Evolutionary conservation across 2,329 filamentous ascomycete species (phyloP), one percentile per base, ranked within the genome.

Genomic region (Plectosphaerella sp.): DNA sequence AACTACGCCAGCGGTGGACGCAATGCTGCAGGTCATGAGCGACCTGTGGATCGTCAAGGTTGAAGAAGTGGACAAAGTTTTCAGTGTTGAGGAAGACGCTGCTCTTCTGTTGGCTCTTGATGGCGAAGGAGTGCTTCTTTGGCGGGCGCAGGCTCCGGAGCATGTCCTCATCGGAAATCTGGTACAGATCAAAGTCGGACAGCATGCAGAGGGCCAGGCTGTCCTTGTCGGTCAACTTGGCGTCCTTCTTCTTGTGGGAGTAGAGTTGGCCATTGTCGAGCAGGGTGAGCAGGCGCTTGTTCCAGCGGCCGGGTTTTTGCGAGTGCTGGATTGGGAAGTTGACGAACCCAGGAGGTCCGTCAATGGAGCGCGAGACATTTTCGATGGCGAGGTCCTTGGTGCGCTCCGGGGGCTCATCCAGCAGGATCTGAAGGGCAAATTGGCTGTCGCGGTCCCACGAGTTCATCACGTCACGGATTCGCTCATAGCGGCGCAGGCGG

Each of bases 41-140:
- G 1, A 84, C 68, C 1, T 22, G 73, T 66, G 5, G 78, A 60
- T 97, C 89, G 45, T 90, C 89, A 2, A 88, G 90, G 53, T 84
- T 87, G 71, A 97, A 96, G 70, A 93, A 96, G 64, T 97, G 93
- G 3, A 96, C 88, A 64, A 91, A 97, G 59, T 93, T 93, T 49
- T 89, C 85, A 3, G 86, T 88, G 50, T 87, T 86, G 50, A 91
- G 73, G 62, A 97, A 97, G 62, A 96, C 85, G 53, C 82, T 84
- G 0, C 87, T 87, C 68, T 93, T 96, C 64, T 96, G 87, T 71
- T 96, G 91, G 60, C 89, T 95, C 71, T 96, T 97, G 60, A 97
- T 79, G 1, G 91, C 92, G 62, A 89, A 93, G 70, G 90, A 96
- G 59, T 85, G 79, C 63, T 86, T 88, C 69, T 94, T 96, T 0